phyloP scores from a whole-genome alignment of 2,329 filamentous ascomycete species.

The Westerdykella aurantiaca region DNA sequence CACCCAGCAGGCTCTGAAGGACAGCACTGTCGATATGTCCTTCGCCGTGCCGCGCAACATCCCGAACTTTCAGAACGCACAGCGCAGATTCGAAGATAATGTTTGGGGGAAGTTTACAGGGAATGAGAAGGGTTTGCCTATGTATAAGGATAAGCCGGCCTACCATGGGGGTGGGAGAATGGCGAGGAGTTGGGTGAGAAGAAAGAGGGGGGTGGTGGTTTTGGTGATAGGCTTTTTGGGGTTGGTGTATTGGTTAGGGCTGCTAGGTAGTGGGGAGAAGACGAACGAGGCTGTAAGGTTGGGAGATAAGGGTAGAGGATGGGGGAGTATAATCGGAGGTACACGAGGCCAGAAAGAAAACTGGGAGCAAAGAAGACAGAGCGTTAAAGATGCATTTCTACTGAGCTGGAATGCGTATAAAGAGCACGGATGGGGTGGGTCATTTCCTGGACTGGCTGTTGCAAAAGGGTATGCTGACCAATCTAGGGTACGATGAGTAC shows the following conservation, averaged over 20 bases:
- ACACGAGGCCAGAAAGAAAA: conserved; percentile 46
- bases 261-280: conserved; percentile 26
- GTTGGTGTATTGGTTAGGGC: conserved; percentile 65
- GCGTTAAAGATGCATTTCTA: conserved; percentile 82
- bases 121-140: conserved; percentile 62
- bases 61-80: conserved; percentile 39
- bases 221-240: conserved; percentile 51
- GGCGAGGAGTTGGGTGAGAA: conserved; percentile 55
- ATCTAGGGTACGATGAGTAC: conserved; percentile 68
- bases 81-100: conserved; percentile 38
- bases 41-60: conserved; percentile 41
- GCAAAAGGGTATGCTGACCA: conserved; percentile 5
- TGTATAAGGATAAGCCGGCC: conserved; percentile 99
- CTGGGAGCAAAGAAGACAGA: conserved; percentile 72
- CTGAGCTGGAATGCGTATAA: conserved; percentile 92
- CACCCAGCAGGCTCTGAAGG: conserved; percentile 30
- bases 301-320: conserved; percentile 17
- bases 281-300: conserved; percentile 40
- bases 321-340: conserved; percentile 33
- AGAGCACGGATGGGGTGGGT: conserved; percentile 86
- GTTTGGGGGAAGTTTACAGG: conserved; percentile 53
- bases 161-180: conserved; percentile 54
- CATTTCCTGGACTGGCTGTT: conserved; percentile 13
- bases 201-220: conserved; percentile 55
- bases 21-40: conserved; percentile 38